These are phyloP conservation scores for Quercus agrifolia DNA, from an alignment of 306 rosid species.

Conservation along the genomic window DNA sequence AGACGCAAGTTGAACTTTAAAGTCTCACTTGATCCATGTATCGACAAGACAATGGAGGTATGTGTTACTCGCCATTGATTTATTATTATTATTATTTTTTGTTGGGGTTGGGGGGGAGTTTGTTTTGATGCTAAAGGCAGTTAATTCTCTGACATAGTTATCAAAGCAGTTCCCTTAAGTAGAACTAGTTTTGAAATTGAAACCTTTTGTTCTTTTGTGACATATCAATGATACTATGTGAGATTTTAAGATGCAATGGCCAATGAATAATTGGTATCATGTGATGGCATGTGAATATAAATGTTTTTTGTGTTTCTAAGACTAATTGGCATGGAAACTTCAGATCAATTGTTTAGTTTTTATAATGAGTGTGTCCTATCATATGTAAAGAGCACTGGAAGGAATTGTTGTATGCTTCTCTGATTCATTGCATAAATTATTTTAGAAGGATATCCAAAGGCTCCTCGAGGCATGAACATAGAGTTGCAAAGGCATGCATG, in stretches of 20 bases:
- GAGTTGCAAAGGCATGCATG: slow-evolving; percentile 7
- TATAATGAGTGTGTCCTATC: background rate
- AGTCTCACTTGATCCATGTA: too few relatives aligned
- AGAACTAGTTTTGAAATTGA: background rate
- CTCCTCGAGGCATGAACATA: slow-evolving; percentile 65
- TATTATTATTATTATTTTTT: too few relatives aligned
- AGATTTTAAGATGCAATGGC: background rate
- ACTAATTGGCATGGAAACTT: background rate
- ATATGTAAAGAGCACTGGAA: background rate
- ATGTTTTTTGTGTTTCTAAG: background rate
- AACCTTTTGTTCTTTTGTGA: background rate
- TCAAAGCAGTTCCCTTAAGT: background rate
- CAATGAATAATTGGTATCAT: background rate
- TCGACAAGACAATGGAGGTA: too few relatives aligned
- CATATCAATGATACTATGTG: background rate
- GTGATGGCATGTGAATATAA: background rate
- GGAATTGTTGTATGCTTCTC: slow-evolving; percentile 1
- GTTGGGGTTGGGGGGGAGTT: background rate
- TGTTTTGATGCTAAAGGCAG: background rate
- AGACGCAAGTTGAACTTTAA: too few relatives aligned
- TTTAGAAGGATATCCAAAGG: slow-evolving; percentile 89
- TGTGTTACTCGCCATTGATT: too few relatives aligned
- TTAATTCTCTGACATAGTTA: background rate
- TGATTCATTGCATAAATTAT: slow-evolving; percentile 7
- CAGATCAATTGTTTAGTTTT: background rate